These are phyloP conservation scores for Trametes polyzona DNA, from an alignment of 1,284 basidiomycete species.

Conservation along the genomic window DNA sequence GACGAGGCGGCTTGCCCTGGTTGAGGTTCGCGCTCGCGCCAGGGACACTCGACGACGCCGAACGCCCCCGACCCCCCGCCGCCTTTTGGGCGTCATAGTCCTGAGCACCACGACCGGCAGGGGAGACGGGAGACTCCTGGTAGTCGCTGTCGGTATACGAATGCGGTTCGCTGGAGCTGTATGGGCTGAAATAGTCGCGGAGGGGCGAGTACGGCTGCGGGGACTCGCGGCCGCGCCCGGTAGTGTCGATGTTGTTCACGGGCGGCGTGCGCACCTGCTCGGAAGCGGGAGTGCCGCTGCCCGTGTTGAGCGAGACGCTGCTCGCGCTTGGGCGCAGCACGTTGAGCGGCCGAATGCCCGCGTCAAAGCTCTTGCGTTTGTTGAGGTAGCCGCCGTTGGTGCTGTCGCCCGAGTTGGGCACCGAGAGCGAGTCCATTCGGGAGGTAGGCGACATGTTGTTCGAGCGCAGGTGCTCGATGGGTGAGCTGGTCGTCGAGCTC, in stretches of 20 bases:
- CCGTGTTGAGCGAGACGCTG: constrained; percentile 26
- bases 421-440: constrained; percentile 28
- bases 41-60: constrained; percentile 32
- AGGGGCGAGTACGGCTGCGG: constrained; percentile 38
- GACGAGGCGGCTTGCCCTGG: constrained; percentile 23
- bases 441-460: constrained; percentile 24
- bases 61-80: constrained; percentile 28
- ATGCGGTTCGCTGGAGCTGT: constrained; percentile 4
- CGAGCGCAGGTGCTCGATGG: constrained; percentile 28
- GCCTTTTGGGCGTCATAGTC: constrained; percentile 13
- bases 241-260: constrained; percentile 12
- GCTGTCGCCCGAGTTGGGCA: constrained; percentile 27
- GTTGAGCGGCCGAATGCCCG: constrained; percentile 56
- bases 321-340: constrained; percentile 37
- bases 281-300: constrained; percentile 35
- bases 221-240: constrained; percentile 30
- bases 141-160: constrained; percentile 18
- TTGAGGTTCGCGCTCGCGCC: constrained; percentile 4
- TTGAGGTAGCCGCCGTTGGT: constrained; percentile 30
- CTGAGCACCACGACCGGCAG: constrained; percentile 12
- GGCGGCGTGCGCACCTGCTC: constrained; percentile 32
- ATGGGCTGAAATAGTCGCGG: constrained; percentile 36
- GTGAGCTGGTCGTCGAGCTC: constrained; percentile 20
- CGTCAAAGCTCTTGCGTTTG: constrained; percentile 63
- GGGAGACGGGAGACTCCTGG: constrained; percentile 21